Conservation (phyloP, 1,139 yeast species). For the Eremothecium cymbalariae region DNA sequence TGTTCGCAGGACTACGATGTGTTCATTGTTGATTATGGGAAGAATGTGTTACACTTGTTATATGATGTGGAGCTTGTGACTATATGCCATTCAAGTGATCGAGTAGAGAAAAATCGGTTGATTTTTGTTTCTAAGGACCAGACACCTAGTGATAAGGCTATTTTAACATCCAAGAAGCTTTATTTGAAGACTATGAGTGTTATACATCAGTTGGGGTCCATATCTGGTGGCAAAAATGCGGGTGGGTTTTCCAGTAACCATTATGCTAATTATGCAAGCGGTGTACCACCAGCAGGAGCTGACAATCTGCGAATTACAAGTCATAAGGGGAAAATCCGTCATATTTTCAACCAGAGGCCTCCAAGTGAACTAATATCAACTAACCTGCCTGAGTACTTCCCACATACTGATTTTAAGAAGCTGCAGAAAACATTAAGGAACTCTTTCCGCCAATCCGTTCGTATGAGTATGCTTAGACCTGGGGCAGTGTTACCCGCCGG, state of each 20-base stretch:
- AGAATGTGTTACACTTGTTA: conserved; percentile 44
- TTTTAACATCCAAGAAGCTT: conserved; percentile 52
- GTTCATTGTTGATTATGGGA: conserved; percentile 39
- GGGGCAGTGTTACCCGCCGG: conserved; percentile 32
- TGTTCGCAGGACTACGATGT: conserved; percentile 44
- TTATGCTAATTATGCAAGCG: background rate
- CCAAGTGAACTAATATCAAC: conserved; percentile 88
- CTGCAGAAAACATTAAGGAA: conserved; percentile 76
- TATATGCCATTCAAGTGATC: conserved; percentile 66
- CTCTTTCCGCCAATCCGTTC: conserved; percentile 68
- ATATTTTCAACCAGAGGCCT: conserved; percentile 83
- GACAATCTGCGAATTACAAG: conserved; percentile 17
- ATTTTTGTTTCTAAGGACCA: conserved; percentile 60
- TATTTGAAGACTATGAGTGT: conserved; percentile 23
- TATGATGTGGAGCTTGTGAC: conserved; percentile 78
- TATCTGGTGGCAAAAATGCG: conserved; percentile 2
- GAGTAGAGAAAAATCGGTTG: conserved; percentile 64
- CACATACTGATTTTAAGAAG: conserved; percentile 65
- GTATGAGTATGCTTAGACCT: conserved; percentile 36
- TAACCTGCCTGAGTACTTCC: conserved; percentile 85
- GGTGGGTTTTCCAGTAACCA: conserved; percentile 1
- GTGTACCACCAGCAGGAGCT: conserved; percentile 1
- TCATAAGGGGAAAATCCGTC: conserved; percentile 35
- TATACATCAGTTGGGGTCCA: conserved; percentile 14
- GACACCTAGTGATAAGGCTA: conserved; percentile 57